Conservation (phyloP, 1,284 basidiomycete genomes). For the Testicularia cyperi region DNA sequence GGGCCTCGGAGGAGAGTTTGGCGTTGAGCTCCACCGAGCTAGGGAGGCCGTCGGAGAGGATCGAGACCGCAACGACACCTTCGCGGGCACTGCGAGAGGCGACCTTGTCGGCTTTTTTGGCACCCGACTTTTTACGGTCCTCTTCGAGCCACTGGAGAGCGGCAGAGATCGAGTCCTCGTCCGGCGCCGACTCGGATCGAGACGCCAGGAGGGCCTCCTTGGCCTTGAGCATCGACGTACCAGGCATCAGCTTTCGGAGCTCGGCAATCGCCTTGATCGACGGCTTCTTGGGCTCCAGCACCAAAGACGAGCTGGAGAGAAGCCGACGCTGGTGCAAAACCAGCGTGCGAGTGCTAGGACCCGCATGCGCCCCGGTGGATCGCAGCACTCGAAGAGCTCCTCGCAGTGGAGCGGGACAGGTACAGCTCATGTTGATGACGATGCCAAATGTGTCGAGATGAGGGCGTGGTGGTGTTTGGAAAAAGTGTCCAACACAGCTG, state of each 20-base stretch:
- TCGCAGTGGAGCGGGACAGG: no score
- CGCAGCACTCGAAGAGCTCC: no score
- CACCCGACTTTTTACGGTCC: constrained; percentile 72
- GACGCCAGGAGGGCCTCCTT: constrained; percentile 78
- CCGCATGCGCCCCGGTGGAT: no score
- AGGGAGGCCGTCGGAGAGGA: constrained; percentile 68
- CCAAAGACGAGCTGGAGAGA: no score
- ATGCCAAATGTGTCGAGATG: no score
- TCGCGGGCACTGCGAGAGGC: constrained; percentile 72
- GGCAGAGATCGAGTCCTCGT: constrained; percentile 71
- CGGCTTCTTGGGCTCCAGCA: constrained; percentile 40
- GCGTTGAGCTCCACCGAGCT: constrained; percentile 11
- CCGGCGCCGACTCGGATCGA: constrained; percentile 15
- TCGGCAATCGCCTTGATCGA: constrained; percentile 78
- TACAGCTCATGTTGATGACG: no score
- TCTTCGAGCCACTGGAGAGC: constrained; percentile 80
- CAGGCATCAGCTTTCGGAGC: constrained; percentile 72
- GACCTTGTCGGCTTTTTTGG: constrained; percentile 80
- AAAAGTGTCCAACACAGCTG: no score
- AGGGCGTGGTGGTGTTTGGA: no score
- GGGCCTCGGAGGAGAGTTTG: constrained; percentile 57
- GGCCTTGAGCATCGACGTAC: constrained; percentile 80
- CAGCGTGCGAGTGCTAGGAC: no score
- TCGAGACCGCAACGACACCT: constrained; percentile 75
- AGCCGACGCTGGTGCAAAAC: no score